Base-by-base conservation (phyloP, 1,284 basidiomycete species). In the Sanguinoderma infundibulare region DNA sequence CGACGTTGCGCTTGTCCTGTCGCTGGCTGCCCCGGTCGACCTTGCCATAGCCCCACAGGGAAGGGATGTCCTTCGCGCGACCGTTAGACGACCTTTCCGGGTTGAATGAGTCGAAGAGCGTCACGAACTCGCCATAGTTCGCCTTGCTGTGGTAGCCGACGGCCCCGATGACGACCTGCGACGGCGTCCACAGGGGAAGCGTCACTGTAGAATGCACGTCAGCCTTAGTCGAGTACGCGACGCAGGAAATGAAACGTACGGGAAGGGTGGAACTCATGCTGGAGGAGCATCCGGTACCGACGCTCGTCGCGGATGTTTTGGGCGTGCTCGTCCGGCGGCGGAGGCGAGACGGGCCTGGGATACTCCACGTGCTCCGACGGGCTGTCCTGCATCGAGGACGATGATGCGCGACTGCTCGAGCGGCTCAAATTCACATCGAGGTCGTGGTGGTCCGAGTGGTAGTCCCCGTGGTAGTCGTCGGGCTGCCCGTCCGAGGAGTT, bases 71-170 rank as follows among this genome's bases (percentile, higher is more conserved):
- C 39, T 68, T 69, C 53, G 75, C 66, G 39, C 69, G 63, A 8
- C 75, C 71, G 50, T 74, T 71, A 20, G 71, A 69, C 5, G 79
- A 74, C 57, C 78, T 77, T 15, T 74, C 67, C 2, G 88, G 87
- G 44, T 80, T 73, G 61, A 86, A 79, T 0, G 87, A 82, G 71
- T 91, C 90, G 75, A 92, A 87, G 2, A 93, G 77, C 17, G 86
- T 87, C 32, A 90, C 74, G 67, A 94, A 94, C 30, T 74, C 71
- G 49, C 64, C 64, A 1, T 91, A 91, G 14, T 73, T 73, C 0
- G 86, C 82, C 63, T 85, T 89, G 22, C 78, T 78, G 30, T 91
- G 75, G 70, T 89, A 93, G 5, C 91, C 92, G 1, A 94, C 85
- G 1, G 87, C 84, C 5, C 91, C 92, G 0, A 93, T 72, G 15